Evolutionary conservation across 2,329 filamentous ascomycete species (phyloP), one percentile per base, ranked within the genome.

Genomic region (Xylariaceae sp.): DNA sequence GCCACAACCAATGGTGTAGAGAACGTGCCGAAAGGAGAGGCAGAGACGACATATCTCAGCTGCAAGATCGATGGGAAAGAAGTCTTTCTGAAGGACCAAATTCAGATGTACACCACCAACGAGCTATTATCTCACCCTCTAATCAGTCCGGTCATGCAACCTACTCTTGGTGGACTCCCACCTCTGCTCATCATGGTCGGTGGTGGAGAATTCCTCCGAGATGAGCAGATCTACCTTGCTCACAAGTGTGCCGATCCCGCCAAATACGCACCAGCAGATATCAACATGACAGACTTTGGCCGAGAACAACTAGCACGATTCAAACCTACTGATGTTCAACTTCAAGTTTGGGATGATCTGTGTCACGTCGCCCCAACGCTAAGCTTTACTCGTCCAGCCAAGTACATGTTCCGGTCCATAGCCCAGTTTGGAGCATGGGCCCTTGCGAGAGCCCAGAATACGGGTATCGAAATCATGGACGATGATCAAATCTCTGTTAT

Each of bases 371-470:
- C 87, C 0, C 89, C 92, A 1, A 96, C 91, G 0, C 76, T 97
- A n/a, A 95, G 89, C 61, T 97, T 96, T 66, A 97, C 92, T 0
- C 81, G 86, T n/a, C 94, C 94, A 1, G 94, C 92, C 41, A 97
- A 97, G 67, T 88, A 87, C 70, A 96, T 97, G 90, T 97, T 90
- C 66, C 82, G 92, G 42, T 89, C 89, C 1, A 83, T 96, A 45
- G 88, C 94, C 0, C 92, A 96, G 59, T 97, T 99, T 62, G 87
- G 90, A 2, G 90, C 91, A 0, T 97, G 91, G 91, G 87, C 87
- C 0, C 76, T 96, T 18, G 89, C 91, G 1, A 78, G 86, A 56
- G 90, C 90, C 0, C 91, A 96, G 63, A 79, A 89, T 52, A 81
- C 79, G 1, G 81, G 82, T 1, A 91, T 96, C 47, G 87, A 94